Percentiles rank a stretch among this genome's conserved stretches.
Conservation (phyloP, 176 grass and related monocot species). For the Microstegium vimineum region DNA sequence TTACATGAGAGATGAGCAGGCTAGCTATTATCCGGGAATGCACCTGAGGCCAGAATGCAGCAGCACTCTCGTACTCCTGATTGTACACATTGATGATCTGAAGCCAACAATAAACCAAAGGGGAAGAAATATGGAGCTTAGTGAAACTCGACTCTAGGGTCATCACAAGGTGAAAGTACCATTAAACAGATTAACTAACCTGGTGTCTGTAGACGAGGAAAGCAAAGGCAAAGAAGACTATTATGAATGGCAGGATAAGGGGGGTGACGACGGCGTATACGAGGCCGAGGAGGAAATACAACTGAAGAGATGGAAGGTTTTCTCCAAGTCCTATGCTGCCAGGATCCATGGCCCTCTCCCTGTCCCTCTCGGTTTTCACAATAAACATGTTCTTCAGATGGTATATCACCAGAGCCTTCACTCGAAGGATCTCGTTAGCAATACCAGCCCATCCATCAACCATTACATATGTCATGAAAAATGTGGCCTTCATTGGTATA, state of each 20-base stretch:
- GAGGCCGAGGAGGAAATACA: slow-evolving; percentile 94
- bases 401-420: slow-evolving; percentile 78
- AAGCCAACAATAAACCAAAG: slow-evolving; percentile 26
- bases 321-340: slow-evolving; percentile 77
- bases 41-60: slow-evolving; percentile 88
- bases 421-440: slow-evolving; percentile 84
- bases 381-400: slow-evolving; percentile 98
- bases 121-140: not conserved
- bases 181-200: slow-evolving; percentile 36
- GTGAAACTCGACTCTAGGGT: not conserved
- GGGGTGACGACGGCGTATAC: slow-evolving; percentile 88
- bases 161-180: slow-evolving; percentile 9
- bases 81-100: slow-evolving; percentile 99
- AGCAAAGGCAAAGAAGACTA: slow-evolving; percentile 87
- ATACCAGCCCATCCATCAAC: slow-evolving; percentile 96
- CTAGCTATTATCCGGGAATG: slow-evolving; percentile 86
- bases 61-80: slow-evolving; percentile 93
- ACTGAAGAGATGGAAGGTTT: slow-evolving; percentile 80
- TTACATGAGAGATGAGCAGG: slow-evolving; percentile 77
- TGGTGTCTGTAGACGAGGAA: slow-evolving; percentile 94
- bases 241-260: slow-evolving; percentile 81
- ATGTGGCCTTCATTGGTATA: slow-evolving; percentile 99
- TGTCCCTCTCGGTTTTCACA: slow-evolving; percentile 85
- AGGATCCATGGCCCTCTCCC: slow-evolving; percentile 89
- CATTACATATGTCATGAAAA: slow-evolving; percentile 99